Percentiles rank a stretch among this genome's conserved stretches.
Conservation (phyloP, 164 flowering plant species). For the Dillenia turbinata region DNA sequence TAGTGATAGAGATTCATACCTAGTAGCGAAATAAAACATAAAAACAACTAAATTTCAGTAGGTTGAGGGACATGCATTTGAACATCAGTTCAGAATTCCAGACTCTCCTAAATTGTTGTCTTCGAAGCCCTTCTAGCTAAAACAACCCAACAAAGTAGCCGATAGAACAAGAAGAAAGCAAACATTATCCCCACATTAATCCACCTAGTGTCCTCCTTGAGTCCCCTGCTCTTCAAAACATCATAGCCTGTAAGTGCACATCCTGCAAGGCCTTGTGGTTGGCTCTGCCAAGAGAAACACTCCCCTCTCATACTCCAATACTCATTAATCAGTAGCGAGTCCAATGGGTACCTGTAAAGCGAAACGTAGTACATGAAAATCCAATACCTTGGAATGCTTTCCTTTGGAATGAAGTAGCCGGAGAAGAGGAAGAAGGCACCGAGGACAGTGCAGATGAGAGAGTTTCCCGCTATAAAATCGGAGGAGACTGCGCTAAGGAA, state of each 20-base stretch:
- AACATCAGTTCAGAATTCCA: too few species aligned
- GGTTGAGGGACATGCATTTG: too few species aligned
- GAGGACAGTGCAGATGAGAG: slow-evolving; percentile 74
- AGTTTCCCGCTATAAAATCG: slow-evolving; percentile 85
- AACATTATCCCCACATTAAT: slow-evolving; percentile 83
- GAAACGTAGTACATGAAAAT: slow-evolving; percentile 90
- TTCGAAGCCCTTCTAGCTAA: slow-evolving; percentile 63
- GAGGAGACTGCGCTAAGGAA: slow-evolving; percentile 83
- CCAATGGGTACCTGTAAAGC: slow-evolving; percentile 82
- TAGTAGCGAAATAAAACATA: too few species aligned
- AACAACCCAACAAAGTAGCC: slow-evolving; percentile 79
- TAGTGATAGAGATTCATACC: too few species aligned
- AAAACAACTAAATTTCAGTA: too few species aligned
- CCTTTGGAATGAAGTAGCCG: slow-evolving; percentile 92
- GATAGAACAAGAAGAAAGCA: slow-evolving; percentile 78
- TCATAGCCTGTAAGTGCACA: slow-evolving; percentile 68
- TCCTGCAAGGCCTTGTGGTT: slow-evolving; percentile 3
- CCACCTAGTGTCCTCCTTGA: slow-evolving; percentile 73
- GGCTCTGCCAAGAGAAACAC: slow-evolving; percentile 50
- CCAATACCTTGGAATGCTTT: slow-evolving; percentile 86
- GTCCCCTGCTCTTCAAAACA: slow-evolving; percentile 66
- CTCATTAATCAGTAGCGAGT: slow-evolving; percentile 65
- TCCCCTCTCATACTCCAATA: slow-evolving; percentile 59
- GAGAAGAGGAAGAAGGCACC: slow-evolving; percentile 96
- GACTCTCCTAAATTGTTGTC: slow-evolving; percentile 23